phyloP scores from a whole-genome alignment of 371 early-diverging fungal genomes.

The Dipsacomyces acuminosporus region DNA sequence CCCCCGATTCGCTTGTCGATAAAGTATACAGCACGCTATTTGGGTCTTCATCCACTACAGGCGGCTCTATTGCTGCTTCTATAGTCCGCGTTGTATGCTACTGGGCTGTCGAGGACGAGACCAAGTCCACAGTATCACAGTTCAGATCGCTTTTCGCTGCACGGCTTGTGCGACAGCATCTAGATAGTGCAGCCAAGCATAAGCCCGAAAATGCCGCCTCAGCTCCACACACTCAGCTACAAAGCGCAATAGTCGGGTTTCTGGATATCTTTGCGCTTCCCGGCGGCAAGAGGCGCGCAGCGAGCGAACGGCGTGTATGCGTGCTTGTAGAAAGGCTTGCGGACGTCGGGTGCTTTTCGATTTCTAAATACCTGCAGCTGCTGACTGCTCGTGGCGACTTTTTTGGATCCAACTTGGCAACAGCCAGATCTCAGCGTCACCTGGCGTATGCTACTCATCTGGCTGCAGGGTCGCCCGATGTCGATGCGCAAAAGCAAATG shows the following conservation, averaged over 20 bases:
- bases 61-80: not conserved
- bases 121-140: constrained; percentile 1
- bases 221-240: constrained; percentile 5
- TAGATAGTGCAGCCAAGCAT: not conserved
- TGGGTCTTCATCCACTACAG: not conserved
- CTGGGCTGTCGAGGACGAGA: constrained; percentile 25
- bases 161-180: constrained; percentile 7
- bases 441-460: constrained; percentile 18
- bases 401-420: constrained; percentile 3
- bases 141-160: constrained; percentile 17
- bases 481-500: constrained; percentile 14
- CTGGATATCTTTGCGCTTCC: constrained; percentile 20
- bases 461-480: constrained; percentile 1
- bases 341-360: constrained; percentile 25
- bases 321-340: constrained; percentile 28
- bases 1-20: constrained; percentile 12
- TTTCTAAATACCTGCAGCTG: constrained; percentile 30
- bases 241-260: constrained; percentile 20
- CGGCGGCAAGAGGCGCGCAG: not conserved
- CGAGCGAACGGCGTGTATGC: constrained; percentile 10
- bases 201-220: not conserved
- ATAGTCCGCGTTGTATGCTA: constrained; percentile 21
- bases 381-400: constrained; percentile 39
- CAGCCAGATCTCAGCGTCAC: constrained; percentile 23
- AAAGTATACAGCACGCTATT: constrained; percentile 4